phyloP scores from a whole-genome alignment of 345 rosid species.

The Draba incana region DNA sequence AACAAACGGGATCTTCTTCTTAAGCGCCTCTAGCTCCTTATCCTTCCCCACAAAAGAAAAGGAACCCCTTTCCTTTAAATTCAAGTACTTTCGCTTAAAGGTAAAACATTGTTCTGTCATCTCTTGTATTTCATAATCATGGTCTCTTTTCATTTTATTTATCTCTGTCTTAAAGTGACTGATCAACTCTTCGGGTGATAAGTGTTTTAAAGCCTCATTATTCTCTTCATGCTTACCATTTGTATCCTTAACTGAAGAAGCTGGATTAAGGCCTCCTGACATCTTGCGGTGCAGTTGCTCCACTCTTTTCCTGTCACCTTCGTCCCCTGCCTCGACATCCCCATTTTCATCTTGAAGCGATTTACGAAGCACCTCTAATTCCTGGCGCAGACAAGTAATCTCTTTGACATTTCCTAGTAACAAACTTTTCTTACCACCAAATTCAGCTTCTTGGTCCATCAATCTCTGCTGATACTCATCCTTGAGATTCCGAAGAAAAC shows the following conservation, averaged over 20 bases:
- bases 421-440: slow-evolving; percentile 43
- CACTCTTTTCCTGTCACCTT: slow-evolving; percentile 41
- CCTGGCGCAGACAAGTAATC: slow-evolving; percentile 66
- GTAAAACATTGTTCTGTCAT: slow-evolving; percentile 66
- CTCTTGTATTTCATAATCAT: slow-evolving; percentile 59
- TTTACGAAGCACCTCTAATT: slow-evolving; percentile 63
- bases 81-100: slow-evolving; percentile 63
- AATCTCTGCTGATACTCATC: slow-evolving; percentile 60
- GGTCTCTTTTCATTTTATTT: slow-evolving; percentile 79
- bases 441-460: slow-evolving; percentile 47
- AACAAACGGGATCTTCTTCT: slow-evolving; percentile 69
- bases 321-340: slow-evolving; percentile 56
- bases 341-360: slow-evolving; percentile 59
- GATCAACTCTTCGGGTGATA: slow-evolving; percentile 52
- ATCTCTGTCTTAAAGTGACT: slow-evolving; percentile 67
- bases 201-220: slow-evolving; percentile 52
- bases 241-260: slow-evolving; percentile 49
- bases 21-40: slow-evolving; percentile 69
- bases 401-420: slow-evolving; percentile 57
- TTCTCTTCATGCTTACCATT: slow-evolving; percentile 69
- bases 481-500: slow-evolving; percentile 52
- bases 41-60: slow-evolving; percentile 60
- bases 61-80: slow-evolving; percentile 58
- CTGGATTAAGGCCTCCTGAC: slow-evolving; percentile 55
- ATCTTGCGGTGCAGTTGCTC: slow-evolving; percentile 59